phyloP scores from a whole-genome alignment of 2,329 filamentous ascomycete genomes.

The Lecanosticta acicola region DNA sequence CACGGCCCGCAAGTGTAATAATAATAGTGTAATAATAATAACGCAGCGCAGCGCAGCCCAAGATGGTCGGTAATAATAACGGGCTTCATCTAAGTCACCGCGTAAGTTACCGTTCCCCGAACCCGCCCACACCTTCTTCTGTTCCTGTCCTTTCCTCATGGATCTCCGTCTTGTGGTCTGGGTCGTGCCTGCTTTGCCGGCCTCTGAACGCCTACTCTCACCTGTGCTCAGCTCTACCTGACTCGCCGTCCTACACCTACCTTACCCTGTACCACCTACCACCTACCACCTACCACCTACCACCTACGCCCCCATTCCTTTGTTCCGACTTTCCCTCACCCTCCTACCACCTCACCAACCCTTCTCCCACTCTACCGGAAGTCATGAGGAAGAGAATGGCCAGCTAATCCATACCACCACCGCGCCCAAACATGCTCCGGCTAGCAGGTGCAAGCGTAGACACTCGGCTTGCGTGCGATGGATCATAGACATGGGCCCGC shows the following conservation, averaged over 20 bases:
- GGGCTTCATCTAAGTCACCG: too few species aligned
- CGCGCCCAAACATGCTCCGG: conserved; percentile 20
- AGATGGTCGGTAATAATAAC: too few species aligned
- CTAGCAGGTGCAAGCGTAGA: conserved; percentile 2
- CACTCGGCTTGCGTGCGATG: conserved; percentile 23
- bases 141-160: too few species aligned
- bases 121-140: too few species aligned
- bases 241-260: neutral
- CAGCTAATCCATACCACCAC: conserved; percentile 4
- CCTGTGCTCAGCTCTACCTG: too few species aligned
- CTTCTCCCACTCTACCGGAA: neutral
- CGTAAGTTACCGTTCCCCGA: too few species aligned
- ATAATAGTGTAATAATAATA: too few species aligned
- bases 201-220: too few species aligned
- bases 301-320: neutral
- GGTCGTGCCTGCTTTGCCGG: too few species aligned
- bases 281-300: neutral
- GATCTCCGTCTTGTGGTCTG: too few species aligned
- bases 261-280: neutral
- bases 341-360: neutral
- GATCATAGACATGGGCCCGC: conserved; percentile 22
- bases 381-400: conserved; percentile 6
- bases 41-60: too few species aligned
- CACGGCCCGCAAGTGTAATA: too few species aligned
- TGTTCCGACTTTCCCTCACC: neutral